phyloP scores from a whole-genome alignment of 805 yeast species.

The Kluyveromyces nonfermentans region DNA sequence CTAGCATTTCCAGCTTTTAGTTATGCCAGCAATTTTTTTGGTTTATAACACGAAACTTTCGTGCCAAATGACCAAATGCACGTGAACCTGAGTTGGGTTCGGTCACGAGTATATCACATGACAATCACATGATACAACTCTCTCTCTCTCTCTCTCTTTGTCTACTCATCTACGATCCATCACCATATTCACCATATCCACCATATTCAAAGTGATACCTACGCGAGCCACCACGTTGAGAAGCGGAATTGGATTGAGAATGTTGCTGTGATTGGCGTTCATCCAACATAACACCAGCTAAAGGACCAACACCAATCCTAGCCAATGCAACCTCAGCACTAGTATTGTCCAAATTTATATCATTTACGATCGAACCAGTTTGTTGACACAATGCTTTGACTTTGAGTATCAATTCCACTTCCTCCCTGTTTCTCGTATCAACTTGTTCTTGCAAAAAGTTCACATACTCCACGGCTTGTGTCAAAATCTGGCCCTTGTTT shows the following conservation, averaged over 20 bases:
- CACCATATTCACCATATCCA: slow-evolving; percentile 30
- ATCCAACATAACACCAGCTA: slow-evolving; percentile 34
- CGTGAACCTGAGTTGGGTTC: neutral
- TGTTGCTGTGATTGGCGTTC: neutral
- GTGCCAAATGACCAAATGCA: neutral
- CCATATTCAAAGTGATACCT: slow-evolving; percentile 29
- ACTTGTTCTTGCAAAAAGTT: slow-evolving; percentile 58
- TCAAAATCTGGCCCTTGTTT: slow-evolving; percentile 71
- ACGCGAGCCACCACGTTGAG: neutral
- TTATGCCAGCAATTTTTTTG: neutral
- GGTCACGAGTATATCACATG: neutral
- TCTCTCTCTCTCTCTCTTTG: no score
- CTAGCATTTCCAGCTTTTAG: no score
- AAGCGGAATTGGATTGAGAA: neutral
- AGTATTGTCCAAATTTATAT: slow-evolving; percentile 45
- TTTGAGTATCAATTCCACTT: slow-evolving; percentile 59
- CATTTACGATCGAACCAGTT: slow-evolving; percentile 34
- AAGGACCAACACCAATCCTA: slow-evolving; percentile 75
- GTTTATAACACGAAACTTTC: neutral
- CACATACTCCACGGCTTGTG: slow-evolving; percentile 67
- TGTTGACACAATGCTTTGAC: slow-evolving; percentile 44
- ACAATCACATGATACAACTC: no score
- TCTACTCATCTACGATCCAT: slow-evolving; percentile 10
- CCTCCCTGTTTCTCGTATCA: slow-evolving; percentile 70
- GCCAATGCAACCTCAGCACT: slow-evolving; percentile 74